A percentile compares a stretch with the other conserved stretches of the same genome.
These are phyloP conservation scores for Dictyostelium capitatum DNA, from an alignment of 78 protist species.

Conservation along the genomic window DNA sequence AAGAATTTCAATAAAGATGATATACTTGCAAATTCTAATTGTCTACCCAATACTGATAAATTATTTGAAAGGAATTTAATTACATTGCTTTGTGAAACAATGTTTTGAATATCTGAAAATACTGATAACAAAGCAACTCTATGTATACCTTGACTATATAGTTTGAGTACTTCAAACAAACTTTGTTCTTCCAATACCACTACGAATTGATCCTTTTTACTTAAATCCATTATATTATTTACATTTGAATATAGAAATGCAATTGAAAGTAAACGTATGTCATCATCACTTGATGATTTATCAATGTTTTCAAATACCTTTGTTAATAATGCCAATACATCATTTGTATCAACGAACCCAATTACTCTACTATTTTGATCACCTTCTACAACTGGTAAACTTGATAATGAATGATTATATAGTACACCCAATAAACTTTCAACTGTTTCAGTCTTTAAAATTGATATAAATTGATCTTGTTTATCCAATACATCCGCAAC, in stretches of 20 bases:
- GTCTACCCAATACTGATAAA: slow-evolving; percentile 2
- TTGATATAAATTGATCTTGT: slow-evolving; percentile 9
- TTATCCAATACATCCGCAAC: slow-evolving; percentile 39
- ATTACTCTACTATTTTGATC: slow-evolving; percentile 37
- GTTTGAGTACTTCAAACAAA: slow-evolving; percentile 42
- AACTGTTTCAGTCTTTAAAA: slow-evolving; percentile 7
- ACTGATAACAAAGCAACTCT: slow-evolving; percentile 48
- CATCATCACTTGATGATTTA: neutral
- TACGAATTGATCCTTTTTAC: slow-evolving; percentile 49
- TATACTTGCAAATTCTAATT: neutral
- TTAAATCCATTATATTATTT: slow-evolving; percentile 30
- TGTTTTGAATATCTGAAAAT: slow-evolving; percentile 41
- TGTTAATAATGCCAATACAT: slow-evolving; percentile 16
- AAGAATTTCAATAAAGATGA: neutral
- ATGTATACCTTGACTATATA: slow-evolving; percentile 31
- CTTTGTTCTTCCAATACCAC: slow-evolving; percentile 59
- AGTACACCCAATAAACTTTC: slow-evolving; percentile 21
- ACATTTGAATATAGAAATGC: slow-evolving; percentile 23
- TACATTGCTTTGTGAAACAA: slow-evolving; percentile 36
- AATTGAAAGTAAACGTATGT: slow-evolving; percentile 29
- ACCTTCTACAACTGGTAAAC: slow-evolving; percentile 22
- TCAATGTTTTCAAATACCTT: neutral
- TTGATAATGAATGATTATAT: slow-evolving; percentile 7
- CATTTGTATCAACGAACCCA: slow-evolving; percentile 67
- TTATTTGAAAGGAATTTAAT: slow-evolving; percentile 19